A percentile compares a stretch with the other conserved stretches of the same genome.
Evolutionary conservation across 441 rosid genomes (phyloP).

Genomic region (Erodium moschatum): DNA sequence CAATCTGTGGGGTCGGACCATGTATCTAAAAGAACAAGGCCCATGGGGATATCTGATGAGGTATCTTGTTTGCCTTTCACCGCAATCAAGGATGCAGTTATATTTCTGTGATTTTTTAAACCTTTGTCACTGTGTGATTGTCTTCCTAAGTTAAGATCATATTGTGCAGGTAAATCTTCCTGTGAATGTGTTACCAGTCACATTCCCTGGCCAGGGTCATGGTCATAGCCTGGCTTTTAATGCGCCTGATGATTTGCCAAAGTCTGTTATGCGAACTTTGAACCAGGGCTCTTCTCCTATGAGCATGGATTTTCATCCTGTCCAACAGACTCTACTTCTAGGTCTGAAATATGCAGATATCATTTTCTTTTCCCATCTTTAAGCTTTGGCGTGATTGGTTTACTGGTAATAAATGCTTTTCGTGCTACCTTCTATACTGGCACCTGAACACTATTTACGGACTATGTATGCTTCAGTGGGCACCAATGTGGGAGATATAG

Average conservation of each 20-base stretch:
- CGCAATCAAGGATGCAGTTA: background rate
- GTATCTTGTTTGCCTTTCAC: slow-evolving; percentile 22
- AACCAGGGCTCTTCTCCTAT: slow-evolving; percentile 55
- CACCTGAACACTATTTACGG: slow-evolving; percentile 6
- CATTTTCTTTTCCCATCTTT: background rate
- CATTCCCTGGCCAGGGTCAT: slow-evolving; percentile 41
- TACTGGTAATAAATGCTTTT: background rate
- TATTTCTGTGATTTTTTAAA: background rate
- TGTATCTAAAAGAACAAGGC: slow-evolving; percentile 55
- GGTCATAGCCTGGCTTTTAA: slow-evolving; percentile 53
- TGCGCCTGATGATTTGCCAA: slow-evolving; percentile 67
- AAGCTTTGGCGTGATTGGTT: slow-evolving; percentile 9
- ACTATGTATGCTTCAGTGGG: slow-evolving; percentile 46
- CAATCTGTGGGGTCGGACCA: slow-evolving; percentile 72
- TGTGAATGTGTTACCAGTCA: slow-evolving; percentile 51
- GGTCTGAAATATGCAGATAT: slow-evolving; percentile 30
- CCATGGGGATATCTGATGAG: slow-evolving; percentile 62
- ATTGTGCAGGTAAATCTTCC: slow-evolving; percentile 33
- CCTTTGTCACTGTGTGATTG: background rate
- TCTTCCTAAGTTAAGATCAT: background rate
- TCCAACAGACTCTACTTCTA: slow-evolving; percentile 59
- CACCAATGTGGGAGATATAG: slow-evolving; percentile 60
- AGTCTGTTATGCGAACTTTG: slow-evolving; percentile 42
- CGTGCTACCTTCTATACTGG: slow-evolving; percentile 12
- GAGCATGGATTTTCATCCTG: slow-evolving; percentile 83